A percentile compares a stretch with the other conserved stretches of the same genome.
Conservation (phyloP, 2,329 filamentous ascomycete genomes). For the Xylariaceae sp. region DNA sequence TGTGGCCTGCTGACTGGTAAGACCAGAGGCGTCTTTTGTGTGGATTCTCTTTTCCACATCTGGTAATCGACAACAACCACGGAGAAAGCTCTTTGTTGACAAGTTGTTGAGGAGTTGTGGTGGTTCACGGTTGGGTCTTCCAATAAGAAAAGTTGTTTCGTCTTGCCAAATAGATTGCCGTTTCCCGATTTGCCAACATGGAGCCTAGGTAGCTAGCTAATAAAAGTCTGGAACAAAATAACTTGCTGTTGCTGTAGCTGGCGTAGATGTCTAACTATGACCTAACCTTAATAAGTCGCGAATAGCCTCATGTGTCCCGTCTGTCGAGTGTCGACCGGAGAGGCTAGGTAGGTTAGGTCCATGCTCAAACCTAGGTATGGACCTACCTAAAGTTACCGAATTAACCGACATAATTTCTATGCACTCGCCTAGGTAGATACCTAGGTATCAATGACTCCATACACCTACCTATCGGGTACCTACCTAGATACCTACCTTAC, state of each 20-base stretch:
- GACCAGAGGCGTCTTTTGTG: conserved; percentile 1
- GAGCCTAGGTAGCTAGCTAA: background rate
- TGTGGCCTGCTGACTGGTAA: conserved; percentile 1
- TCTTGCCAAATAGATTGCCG: conserved; percentile 14
- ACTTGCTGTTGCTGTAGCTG: no score
- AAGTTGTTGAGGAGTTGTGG: conserved; percentile 17
- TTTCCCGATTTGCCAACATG: background rate
- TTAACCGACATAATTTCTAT: no score
- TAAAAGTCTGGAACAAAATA: background rate
- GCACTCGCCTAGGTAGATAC: no score
- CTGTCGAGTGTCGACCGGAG: background rate
- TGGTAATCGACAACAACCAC: conserved; percentile 11
- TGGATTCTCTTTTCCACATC: conserved; percentile 7
- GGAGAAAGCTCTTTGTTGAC: conserved; percentile 9
- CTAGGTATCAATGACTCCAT: no score
- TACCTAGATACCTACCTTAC: no score
- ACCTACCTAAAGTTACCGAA: no score
- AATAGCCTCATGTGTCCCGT: background rate
- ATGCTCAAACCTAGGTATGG: no score
- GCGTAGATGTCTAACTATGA: no score
- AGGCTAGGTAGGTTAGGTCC: no score
- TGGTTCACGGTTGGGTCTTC: conserved; percentile 21
- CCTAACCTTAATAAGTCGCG: background rate
- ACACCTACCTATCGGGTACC: background rate
- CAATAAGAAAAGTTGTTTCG: conserved; percentile 28